A percentile compares a stretch with the other conserved stretches of the same genome.
These are phyloP conservation scores for Nepenthes alata DNA, from an alignment of 179 eudicot genomes.

Conservation along the genomic window DNA sequence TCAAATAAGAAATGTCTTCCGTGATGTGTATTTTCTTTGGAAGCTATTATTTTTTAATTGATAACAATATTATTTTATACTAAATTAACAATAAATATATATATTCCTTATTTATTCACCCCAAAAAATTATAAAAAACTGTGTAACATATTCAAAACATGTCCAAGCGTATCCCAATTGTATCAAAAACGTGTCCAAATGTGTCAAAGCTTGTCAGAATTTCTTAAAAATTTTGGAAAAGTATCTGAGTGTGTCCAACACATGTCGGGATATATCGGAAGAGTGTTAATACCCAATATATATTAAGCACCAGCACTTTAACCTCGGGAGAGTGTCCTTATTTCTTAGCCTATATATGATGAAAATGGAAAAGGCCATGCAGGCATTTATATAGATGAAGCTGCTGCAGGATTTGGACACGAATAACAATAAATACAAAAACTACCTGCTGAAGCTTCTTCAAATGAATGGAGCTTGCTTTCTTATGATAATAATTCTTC, in stretches of 20 bases:
- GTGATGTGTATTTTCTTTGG: not conserved
- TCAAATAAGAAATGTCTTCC: not conserved
- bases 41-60: too few species aligned
- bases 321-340: not conserved
- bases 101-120: too few species aligned
- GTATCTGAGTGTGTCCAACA: too few species aligned
- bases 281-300: too few species aligned
- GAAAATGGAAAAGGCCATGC: not conserved
- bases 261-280: too few species aligned
- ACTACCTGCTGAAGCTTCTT: constrained; percentile 67
- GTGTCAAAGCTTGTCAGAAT: too few species aligned
- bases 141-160: not conserved
- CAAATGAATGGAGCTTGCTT: constrained; percentile 39
- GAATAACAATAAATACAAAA: not conserved
- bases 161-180: not conserved
- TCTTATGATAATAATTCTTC: constrained; percentile 40
- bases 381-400: not conserved
- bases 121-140: not conserved
- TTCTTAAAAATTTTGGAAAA: too few species aligned
- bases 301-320: not conserved
- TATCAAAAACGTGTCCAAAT: too few species aligned
- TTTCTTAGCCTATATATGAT: not conserved
- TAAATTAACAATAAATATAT: too few species aligned
- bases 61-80: too few species aligned
- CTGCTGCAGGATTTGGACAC: not conserved